These are phyloP conservation scores for Cantharellus anzutake DNA, from an alignment of 768 basidiomycete genomes.

Conservation along the genomic window DNA sequence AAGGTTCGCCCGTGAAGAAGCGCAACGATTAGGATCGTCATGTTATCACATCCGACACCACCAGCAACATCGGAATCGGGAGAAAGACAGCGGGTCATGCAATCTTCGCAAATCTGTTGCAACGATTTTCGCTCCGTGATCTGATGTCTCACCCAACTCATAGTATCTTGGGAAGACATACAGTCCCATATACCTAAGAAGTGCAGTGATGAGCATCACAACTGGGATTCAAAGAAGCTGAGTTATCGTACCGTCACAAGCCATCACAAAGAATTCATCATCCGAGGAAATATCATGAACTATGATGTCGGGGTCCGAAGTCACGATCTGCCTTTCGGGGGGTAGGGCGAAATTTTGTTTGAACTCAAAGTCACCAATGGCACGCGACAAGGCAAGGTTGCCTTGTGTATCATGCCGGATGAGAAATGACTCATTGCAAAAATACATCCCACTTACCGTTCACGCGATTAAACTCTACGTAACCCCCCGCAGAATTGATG, in stretches of 20 bases:
- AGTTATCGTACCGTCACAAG: conserved; percentile 67
- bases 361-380: conserved; percentile 96
- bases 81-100: conserved; percentile 86
- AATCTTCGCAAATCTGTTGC: conserved; percentile 66
- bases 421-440: neutral
- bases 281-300: conserved; percentile 65
- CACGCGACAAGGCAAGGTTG: conserved; percentile 86
- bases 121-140: conserved; percentile 65
- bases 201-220: neutral
- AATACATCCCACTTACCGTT: conserved; percentile 40
- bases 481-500: conserved; percentile 82
- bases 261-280: conserved; percentile 92
- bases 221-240: conserved; percentile 1
- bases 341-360: conserved; percentile 74
- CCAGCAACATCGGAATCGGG: conserved; percentile 79
- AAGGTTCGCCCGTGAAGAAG: conserved; percentile 72
- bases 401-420: conserved; percentile 26
- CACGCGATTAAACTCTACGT: conserved; percentile 89
- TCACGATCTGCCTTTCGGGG: conserved; percentile 87
- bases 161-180: conserved; percentile 75
- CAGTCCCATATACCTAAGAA: conserved; percentile 96
- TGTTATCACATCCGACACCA: conserved; percentile 97
- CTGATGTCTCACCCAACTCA: conserved; percentile 71
- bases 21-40: conserved; percentile 88
- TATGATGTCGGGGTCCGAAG: conserved; percentile 81